phyloP scores from a whole-genome alignment of 2,329 filamentous ascomycete genomes.

The Fusarium sp. region DNA sequence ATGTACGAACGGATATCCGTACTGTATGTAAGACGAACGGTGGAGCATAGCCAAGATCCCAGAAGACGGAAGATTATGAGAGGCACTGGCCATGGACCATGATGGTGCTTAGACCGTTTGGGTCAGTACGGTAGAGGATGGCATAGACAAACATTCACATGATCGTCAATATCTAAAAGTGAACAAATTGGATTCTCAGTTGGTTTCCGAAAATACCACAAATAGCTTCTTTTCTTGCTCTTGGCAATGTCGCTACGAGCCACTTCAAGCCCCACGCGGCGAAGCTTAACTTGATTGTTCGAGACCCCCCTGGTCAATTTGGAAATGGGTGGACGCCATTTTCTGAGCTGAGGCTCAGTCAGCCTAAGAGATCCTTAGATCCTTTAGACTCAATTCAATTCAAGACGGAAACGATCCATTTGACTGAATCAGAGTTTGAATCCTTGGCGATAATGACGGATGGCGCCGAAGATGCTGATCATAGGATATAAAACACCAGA shows the following conservation, averaged over 20 bases:
- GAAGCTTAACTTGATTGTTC: constrained; percentile 45
- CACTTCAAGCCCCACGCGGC: constrained; percentile 36
- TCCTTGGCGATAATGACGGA: background rate
- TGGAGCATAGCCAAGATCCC: constrained; percentile 6
- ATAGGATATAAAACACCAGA: constrained; percentile 29
- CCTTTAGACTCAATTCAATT: background rate
- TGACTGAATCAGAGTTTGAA: constrained; percentile 7
- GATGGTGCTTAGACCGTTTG: background rate
- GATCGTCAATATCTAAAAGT: background rate
- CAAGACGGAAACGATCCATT: background rate
- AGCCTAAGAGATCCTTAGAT: background rate
- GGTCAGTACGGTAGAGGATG: background rate
- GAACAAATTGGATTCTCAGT: background rate
- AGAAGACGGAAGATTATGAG: constrained; percentile 6
- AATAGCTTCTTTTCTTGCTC: constrained; percentile 9
- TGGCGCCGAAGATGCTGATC: background rate
- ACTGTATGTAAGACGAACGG: constrained; percentile 17
- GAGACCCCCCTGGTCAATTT: constrained; percentile 34
- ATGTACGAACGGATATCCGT: constrained; percentile 8
- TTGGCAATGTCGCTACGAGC: constrained; percentile 26
- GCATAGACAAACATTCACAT: background rate
- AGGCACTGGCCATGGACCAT: background rate
- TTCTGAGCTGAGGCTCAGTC: background rate
- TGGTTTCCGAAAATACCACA: constrained; percentile 25
- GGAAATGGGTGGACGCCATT: constrained; percentile 23